Conservation (phyloP, 495 filamentous ascomycete genomes). For the Aspergillus leporis region DNA sequence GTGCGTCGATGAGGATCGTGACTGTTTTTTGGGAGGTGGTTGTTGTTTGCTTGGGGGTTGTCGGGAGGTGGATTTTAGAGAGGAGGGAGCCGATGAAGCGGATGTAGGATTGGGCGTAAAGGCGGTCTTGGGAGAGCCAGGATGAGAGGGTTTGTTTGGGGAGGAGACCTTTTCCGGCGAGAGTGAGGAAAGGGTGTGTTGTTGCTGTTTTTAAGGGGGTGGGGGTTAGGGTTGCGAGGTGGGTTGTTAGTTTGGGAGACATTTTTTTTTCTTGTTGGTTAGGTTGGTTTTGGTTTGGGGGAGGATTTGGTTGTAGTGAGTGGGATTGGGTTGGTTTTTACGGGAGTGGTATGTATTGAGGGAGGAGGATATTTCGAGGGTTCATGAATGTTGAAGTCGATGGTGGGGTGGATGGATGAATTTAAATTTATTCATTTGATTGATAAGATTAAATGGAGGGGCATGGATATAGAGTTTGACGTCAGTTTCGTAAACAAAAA, state of each 20-base stretch:
- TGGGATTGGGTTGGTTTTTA: background rate
- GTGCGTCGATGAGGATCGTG: slow-evolving; percentile 61
- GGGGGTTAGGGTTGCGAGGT: slow-evolving; percentile 30
- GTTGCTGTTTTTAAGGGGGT: slow-evolving; percentile 56
- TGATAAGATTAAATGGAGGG: too few species aligned
- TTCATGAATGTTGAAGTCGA: too few species aligned
- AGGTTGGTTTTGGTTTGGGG: slow-evolving; percentile 3
- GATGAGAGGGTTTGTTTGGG: slow-evolving; percentile 54
- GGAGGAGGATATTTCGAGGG: too few species aligned
- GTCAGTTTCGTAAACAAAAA: too few species aligned
- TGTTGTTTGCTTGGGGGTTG: slow-evolving; percentile 20
- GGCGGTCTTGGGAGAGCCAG: slow-evolving; percentile 75
- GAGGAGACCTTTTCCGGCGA: slow-evolving; percentile 64
- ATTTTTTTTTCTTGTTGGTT: slow-evolving; percentile 24
- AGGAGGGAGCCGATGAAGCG: slow-evolving; percentile 68
- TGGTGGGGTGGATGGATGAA: too few species aligned
- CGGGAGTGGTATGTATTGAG: background rate
- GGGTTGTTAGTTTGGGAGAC: slow-evolving; percentile 30
- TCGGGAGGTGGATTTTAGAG: slow-evolving; percentile 59
- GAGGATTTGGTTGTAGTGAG: background rate
- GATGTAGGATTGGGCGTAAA: slow-evolving; percentile 74
- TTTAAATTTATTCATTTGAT: too few species aligned
- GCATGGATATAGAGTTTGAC: too few species aligned
- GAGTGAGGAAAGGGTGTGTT: slow-evolving; percentile 65
- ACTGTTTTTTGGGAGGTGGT: slow-evolving; percentile 44